Evolutionary conservation across 2,329 filamentous ascomycete species (phyloP).

Genomic region (Claviceps digitariae): DNA sequence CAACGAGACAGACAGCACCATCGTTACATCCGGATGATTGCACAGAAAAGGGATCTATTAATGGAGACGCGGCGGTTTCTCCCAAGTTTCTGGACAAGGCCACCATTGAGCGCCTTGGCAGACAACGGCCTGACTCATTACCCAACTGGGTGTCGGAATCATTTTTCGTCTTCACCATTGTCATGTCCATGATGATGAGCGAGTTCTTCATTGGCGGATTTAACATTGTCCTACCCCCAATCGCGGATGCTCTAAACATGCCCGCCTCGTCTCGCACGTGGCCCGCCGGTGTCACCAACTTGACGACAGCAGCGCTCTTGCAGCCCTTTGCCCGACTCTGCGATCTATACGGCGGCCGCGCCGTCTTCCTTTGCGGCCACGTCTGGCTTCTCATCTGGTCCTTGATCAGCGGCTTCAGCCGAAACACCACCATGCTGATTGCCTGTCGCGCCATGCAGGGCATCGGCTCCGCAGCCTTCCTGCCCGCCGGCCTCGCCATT

Average conservation of each 20-base stretch:
- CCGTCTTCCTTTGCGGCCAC: constrained; percentile 45
- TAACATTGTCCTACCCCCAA: constrained; percentile 54
- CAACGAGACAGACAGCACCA: neutral
- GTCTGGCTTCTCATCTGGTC: constrained; percentile 57
- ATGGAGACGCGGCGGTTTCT: neutral
- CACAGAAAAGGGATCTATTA: neutral
- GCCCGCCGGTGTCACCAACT: constrained; percentile 50
- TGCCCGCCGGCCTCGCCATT: constrained; percentile 56
- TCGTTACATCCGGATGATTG: neutral
- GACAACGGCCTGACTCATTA: constrained; percentile 46
- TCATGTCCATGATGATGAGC: constrained; percentile 49
- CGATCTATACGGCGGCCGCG: constrained; percentile 49
- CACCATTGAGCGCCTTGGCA: constrained; percentile 46
- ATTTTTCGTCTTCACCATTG: constrained; percentile 47
- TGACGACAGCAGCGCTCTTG: constrained; percentile 42
- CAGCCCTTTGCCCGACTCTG: constrained; percentile 48
- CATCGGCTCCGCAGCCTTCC: constrained; percentile 56
- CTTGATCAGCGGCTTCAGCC: constrained; percentile 55
- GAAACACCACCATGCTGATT: constrained; percentile 56
- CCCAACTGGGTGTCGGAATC: constrained; percentile 39
- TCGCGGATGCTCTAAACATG: constrained; percentile 50
- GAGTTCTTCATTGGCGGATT: constrained; percentile 73
- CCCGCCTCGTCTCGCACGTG: constrained; percentile 46
- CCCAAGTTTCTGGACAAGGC: constrained; percentile 9
- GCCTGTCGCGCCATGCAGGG: constrained; percentile 63